Conservation (phyloP, 2,329 filamentous ascomycete genomes). For the Uncinocarpus reesii region DNA sequence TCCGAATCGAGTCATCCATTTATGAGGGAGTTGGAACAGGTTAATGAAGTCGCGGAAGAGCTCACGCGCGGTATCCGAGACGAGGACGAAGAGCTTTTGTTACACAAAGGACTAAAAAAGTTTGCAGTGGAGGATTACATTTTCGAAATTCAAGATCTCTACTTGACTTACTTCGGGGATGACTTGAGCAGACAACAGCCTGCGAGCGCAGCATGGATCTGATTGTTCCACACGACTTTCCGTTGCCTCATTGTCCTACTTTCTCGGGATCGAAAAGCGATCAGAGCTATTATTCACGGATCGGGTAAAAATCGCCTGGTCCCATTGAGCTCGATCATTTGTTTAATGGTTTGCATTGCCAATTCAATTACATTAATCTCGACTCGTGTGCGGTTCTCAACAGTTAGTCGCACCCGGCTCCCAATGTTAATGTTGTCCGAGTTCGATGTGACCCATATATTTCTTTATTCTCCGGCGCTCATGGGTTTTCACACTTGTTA, state of each 20-base stretch:
- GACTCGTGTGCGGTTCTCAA: background rate
- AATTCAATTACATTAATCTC: background rate
- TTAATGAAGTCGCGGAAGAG: constrained; percentile 87
- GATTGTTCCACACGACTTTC: background rate
- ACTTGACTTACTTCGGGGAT: constrained; percentile 25
- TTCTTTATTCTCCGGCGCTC: background rate
- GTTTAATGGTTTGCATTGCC: too few species aligned
- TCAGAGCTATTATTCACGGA: background rate
- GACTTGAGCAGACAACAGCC: background rate
- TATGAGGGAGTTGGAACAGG: constrained; percentile 77
- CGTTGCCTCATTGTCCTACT: background rate
- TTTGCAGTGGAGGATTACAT: constrained; percentile 77
- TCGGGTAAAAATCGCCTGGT: background rate
- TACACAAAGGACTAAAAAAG: constrained; percentile 58
- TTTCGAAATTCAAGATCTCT: constrained; percentile 62
- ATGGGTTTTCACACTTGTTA: background rate
- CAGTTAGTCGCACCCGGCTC: too few species aligned
- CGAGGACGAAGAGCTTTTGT: constrained; percentile 63
- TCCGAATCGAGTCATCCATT: constrained; percentile 57
- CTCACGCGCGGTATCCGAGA: constrained; percentile 59
- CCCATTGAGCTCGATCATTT: too few species aligned
- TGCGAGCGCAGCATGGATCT: background rate
- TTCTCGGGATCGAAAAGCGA: background rate
- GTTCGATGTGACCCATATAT: too few species aligned
- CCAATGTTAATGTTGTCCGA: background rate